A percentile compares a stretch with the other conserved stretches of the same genome.
Conservation (phyloP, 805 yeast genomes). For the Candida succiphila region DNA sequence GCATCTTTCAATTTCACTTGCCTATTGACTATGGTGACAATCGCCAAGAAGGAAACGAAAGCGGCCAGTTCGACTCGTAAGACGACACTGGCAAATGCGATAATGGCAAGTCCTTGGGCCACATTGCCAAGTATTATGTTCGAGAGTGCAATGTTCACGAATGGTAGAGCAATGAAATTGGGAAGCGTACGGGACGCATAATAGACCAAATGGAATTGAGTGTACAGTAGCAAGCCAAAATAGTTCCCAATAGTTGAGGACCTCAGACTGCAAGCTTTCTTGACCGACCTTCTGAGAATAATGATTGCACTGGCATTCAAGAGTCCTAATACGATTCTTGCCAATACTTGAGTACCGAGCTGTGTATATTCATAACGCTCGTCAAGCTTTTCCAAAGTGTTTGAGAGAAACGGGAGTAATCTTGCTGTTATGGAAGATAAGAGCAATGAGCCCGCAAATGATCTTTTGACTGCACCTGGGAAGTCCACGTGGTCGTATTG, state of each 20-base stretch:
- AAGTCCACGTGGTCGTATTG: conserved; percentile 66
- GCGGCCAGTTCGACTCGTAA: conserved; percentile 67
- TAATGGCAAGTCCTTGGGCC: conserved; percentile 36
- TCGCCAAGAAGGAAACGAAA: conserved; percentile 38
- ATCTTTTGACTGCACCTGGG: conserved; percentile 86
- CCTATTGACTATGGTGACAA: conserved; percentile 36
- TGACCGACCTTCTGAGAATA: conserved; percentile 33
- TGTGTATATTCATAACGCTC: conserved; percentile 23
- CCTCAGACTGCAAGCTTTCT: conserved; percentile 12
- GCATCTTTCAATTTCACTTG: conserved; percentile 33
- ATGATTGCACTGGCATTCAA: conserved; percentile 46
- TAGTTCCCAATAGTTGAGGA: conserved; percentile 32
- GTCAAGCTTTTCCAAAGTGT: neutral
- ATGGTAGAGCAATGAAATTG: conserved; percentile 76
- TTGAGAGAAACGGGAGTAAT: conserved; percentile 16
- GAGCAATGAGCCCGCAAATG: conserved; percentile 64
- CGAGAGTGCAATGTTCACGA: conserved; percentile 47
- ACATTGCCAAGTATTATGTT: conserved; percentile 38
- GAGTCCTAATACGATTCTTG: conserved; percentile 54
- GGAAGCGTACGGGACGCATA: conserved; percentile 84
- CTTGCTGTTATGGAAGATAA: conserved; percentile 38
- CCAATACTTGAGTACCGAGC: conserved; percentile 39
- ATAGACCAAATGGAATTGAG: conserved; percentile 74
- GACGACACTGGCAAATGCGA: conserved; percentile 55
- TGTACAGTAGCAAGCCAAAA: conserved; percentile 46